Base-by-base conservation (phyloP, 805 yeast species). In the Starmerella roubikii region DNA sequence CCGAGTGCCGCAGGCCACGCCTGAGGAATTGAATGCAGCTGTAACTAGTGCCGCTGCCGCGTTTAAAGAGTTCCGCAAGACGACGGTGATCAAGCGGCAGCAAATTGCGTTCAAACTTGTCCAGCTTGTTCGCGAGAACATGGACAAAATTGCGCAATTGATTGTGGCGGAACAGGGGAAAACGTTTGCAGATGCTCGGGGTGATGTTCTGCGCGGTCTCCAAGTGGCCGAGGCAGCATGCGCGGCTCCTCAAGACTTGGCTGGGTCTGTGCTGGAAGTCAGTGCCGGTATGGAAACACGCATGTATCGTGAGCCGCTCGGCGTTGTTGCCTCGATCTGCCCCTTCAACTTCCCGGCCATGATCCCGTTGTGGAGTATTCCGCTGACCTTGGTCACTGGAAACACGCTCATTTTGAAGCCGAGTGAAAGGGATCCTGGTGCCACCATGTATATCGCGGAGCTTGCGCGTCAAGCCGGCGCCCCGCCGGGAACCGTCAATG, bases 341-440 rank as follows among this genome's bases (percentile, higher is more conserved):
- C 88, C 88, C 17, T 78, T 78, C 65, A 78, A 78, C 62, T 78
- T 78, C 72, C 88, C 88, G 20, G 86, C 83, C 32, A 78, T 78
- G 88, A 81, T 80, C 49, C 78, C 78, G 9, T 64, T 74, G 49
- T 74, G 81, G 81, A 67, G 76, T 21, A 60, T 74, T 40, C 81
- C 81, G 7, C 64, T 75, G 47, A 62, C 71, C 12, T 64, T 76
- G 41, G 78, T 70, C 34, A 76, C 84, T 18, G 88, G 88, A 47
- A 79, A 78, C 65, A 74, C 84, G 30, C 68, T 77, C 26, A 73
- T 78, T 29, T 61, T 79, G 55, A 78, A 78, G 62, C 76, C 76
- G 29, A 59, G 80, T 38, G 88, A 78, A 63, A 61, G 82, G 40
- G 83, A 78, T 44, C 88, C 88, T n/a, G 85, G 85, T 38, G 79